These are phyloP conservation scores for Fraxinus nigra DNA, from an alignment of 305 asterid species.

Conservation along the genomic window DNA sequence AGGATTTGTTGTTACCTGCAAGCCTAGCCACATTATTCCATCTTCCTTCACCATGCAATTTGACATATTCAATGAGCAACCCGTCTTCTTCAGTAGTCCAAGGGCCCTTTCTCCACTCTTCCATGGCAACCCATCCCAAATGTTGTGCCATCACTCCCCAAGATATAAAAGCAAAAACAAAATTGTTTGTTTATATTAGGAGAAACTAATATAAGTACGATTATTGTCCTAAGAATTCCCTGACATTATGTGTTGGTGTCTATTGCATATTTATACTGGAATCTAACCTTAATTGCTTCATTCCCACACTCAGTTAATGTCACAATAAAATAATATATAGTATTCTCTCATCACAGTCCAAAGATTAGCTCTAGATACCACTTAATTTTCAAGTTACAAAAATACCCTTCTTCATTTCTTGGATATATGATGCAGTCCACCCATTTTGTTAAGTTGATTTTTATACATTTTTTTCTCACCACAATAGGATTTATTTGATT, in stretches of 20 bases:
- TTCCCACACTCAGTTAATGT: constrained; percentile 41
- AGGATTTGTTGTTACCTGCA: constrained; percentile 41
- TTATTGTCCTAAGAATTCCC: constrained; percentile 40
- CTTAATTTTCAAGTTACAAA: constrained; percentile 20
- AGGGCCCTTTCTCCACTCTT: constrained; percentile 89
- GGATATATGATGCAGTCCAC: not conserved
- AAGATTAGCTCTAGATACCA: constrained; percentile 27
- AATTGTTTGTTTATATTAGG: not conserved
- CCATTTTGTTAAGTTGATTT: not conserved
- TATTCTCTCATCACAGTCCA: constrained; percentile 25
- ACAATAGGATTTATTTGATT: constrained; percentile 28
- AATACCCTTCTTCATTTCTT: constrained; percentile 13
- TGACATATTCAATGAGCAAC: constrained; percentile 64
- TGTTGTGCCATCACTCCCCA: constrained; percentile 44
- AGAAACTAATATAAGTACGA: not conserved
- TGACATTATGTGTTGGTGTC: constrained; percentile 45
- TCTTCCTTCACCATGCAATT: constrained; percentile 79
- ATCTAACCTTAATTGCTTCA: constrained; percentile 4
- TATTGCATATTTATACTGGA: constrained; percentile 55
- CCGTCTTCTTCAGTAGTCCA: constrained; percentile 90
- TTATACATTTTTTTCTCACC: not conserved
- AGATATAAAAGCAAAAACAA: constrained; percentile 26
- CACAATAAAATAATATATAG: constrained; percentile 36
- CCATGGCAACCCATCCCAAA: constrained; percentile 48
- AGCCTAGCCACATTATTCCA: constrained; percentile 81